phyloP scores from a whole-genome alignment of 2,329 filamentous ascomycete genomes.

The Cryphonectria parasitica region DNA sequence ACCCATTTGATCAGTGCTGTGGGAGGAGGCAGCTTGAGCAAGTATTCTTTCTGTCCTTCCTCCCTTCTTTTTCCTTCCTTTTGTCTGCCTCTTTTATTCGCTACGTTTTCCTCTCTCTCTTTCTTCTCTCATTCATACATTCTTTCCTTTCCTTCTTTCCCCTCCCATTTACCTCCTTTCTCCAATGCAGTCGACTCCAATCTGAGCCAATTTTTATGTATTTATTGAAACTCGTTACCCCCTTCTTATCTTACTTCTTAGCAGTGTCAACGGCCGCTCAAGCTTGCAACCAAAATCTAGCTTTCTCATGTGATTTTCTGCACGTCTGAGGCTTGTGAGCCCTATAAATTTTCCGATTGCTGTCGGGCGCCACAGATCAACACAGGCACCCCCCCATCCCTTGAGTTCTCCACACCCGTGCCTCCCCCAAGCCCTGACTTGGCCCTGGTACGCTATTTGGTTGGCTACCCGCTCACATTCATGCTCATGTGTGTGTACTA shows the following conservation, averaged over 20 bases:
- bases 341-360: neutral
- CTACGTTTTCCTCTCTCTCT: neutral
- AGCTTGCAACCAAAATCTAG: neutral
- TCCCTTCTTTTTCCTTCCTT: neutral
- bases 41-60: neutral
- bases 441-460: neutral
- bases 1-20: neutral
- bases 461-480: neutral
- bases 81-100: neutral
- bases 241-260: neutral
- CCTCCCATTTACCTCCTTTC: neutral
- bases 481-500: neutral
- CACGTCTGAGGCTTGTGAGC: neutral
- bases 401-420: neutral
- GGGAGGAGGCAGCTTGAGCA: neutral
- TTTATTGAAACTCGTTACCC: too few species aligned
- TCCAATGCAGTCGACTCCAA: too few species aligned
- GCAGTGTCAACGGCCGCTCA: neutral
- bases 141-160: neutral
- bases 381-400: neutral
- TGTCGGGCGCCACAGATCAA: neutral
- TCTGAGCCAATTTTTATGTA: too few species aligned
- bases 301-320: neutral
- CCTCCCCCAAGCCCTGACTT: neutral
- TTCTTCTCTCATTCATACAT: too few species aligned